phyloP scores from a whole-genome alignment of 2,329 filamentous ascomycete species.

The Cryphonectria carpinicola region DNA sequence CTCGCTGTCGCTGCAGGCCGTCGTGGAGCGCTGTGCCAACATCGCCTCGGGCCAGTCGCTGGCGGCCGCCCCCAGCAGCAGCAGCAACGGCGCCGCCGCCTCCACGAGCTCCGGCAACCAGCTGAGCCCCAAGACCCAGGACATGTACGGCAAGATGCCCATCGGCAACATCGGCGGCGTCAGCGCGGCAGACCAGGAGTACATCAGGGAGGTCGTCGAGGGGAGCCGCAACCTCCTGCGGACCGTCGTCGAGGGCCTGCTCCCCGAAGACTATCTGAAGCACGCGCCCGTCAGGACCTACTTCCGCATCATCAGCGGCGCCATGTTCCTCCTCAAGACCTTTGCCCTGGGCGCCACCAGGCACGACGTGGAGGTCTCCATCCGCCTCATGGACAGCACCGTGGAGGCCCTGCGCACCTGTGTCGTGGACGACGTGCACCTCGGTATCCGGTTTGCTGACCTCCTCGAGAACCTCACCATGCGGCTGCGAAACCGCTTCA shows the following conservation, averaged over 20 bases:
- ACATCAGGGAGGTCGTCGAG: conserved; percentile 76
- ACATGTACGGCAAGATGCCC: conserved; percentile 67
- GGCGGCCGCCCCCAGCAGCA: conserved; percentile 38
- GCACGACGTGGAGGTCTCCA: conserved; percentile 75
- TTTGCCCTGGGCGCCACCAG: conserved; percentile 81
- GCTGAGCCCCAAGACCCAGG: conserved; percentile 66
- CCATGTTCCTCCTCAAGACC: conserved; percentile 83
- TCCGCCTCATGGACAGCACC: conserved; percentile 74
- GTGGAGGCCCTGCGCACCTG: conserved; percentile 76
- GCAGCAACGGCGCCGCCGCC: conserved; percentile 28
- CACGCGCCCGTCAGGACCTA: conserved; percentile 84
- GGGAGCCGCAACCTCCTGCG: conserved; percentile 76
- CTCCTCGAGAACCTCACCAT: conserved; percentile 79
- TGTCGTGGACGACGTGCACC: conserved; percentile 82
- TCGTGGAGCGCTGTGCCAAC: conserved; percentile 88
- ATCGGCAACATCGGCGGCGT: conserved; percentile 67
- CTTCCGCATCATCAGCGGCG: conserved; percentile 83
- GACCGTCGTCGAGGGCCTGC: conserved; percentile 75
- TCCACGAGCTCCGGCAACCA: conserved; percentile 39
- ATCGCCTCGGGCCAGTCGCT: conserved; percentile 59
- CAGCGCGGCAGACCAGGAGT: conserved; percentile 69
- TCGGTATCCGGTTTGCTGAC: conserved; percentile 83
- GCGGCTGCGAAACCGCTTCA: conserved; percentile 74
- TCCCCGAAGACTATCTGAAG: conserved; percentile 76
- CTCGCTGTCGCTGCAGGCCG: conserved; percentile 89